Evolutionary conservation across 805 yeast genomes (phyloP).

Genomic region (Metschnikowia kofuensis): DNA sequence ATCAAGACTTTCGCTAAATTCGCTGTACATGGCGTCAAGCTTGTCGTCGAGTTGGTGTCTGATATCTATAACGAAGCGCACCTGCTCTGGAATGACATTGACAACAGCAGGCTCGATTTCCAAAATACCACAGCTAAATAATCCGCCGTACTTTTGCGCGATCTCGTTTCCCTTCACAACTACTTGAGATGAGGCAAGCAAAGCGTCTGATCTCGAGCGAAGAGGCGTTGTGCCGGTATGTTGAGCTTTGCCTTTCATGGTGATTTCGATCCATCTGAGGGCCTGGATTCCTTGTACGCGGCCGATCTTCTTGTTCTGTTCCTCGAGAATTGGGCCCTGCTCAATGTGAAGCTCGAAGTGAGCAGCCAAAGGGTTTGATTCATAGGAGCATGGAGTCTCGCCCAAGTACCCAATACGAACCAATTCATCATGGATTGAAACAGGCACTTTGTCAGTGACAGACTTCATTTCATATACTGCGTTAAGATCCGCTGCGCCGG

Average conservation of each 20-base stretch:
- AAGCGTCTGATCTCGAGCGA: constrained; percentile 56
- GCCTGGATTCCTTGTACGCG: constrained; percentile 68
- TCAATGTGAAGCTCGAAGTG: constrained; percentile 77
- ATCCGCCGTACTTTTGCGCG: constrained; percentile 50
- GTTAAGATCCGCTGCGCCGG: constrained; percentile 47
- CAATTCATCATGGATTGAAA: constrained; percentile 53
- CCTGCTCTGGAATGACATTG: constrained; percentile 65
- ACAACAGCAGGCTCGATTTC: constrained; percentile 57
- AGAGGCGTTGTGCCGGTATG: constrained; percentile 78
- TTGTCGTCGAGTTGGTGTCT: constrained; percentile 52
- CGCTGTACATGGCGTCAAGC: constrained; percentile 35
- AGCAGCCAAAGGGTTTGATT: constrained; percentile 55
- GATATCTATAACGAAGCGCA: constrained; percentile 57
- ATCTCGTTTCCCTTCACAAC: constrained; percentile 54
- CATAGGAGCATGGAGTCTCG: constrained; percentile 43
- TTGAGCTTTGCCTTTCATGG: constrained; percentile 60
- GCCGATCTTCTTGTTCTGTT: constrained; percentile 54
- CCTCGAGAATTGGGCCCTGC: constrained; percentile 71
- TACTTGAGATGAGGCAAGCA: constrained; percentile 56
- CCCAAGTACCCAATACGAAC: constrained; percentile 65
- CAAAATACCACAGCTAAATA: constrained; percentile 58
- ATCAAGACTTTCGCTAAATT: constrained; percentile 35
- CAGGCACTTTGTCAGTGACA: constrained; percentile 47
- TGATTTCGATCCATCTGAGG: constrained; percentile 57
- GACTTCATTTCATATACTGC: constrained; percentile 51